Evolutionary conservation across 805 yeast genomes (phyloP), one percentile per base, ranked within the genome.

Genomic region (Clavispora phyllophila): DNA sequence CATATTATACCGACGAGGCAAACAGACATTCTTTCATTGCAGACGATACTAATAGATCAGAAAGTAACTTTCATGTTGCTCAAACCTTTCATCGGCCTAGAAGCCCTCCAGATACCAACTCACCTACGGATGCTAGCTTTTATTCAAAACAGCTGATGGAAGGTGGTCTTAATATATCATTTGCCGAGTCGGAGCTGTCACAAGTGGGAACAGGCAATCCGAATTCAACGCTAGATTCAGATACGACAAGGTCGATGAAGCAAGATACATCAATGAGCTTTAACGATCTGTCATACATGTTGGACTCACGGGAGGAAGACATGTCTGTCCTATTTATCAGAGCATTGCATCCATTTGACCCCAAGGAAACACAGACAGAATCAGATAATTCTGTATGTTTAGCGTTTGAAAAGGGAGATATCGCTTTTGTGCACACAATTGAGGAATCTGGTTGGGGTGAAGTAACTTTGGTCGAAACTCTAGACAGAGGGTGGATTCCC

Each of bases 401-500:
- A 8, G 81, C 89, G 0, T 86, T 86, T 58, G 75, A 76, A 18
- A 78, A 77, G 48, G 76, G 78, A 48, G 93, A 84, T 52, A 65
- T 82, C 38, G 90, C 87, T 0, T 86, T 84, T 60, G 86, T 86
- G 4, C 89, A 84, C 54, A 76, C 85, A 7, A 77, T 84, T 18
- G 93, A 85, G 58, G 82, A 82, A 42, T 81, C 88, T 17, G 95
- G 93, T 0, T 86, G 95, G 95, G 91, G 90, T 46, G 95, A 86
- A 59, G 93, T 85, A 2, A 85, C 90, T 0, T 56, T 84, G 29
- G 62, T 85, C 8, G 81, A 78, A 43, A 69, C 81, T 12, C 66
- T 81, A 40, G 73, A 74, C 52, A 65, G 88, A 48, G 95, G 95
- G 14, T 86, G 95, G 95, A 87, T 85, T 14, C 95, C 95, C 3